Evolutionary conservation across 108 stramenopile species (phyloP), one percentile per base, ranked within the genome.

Genomic region (Cafeteria roenbergensis): DNA sequence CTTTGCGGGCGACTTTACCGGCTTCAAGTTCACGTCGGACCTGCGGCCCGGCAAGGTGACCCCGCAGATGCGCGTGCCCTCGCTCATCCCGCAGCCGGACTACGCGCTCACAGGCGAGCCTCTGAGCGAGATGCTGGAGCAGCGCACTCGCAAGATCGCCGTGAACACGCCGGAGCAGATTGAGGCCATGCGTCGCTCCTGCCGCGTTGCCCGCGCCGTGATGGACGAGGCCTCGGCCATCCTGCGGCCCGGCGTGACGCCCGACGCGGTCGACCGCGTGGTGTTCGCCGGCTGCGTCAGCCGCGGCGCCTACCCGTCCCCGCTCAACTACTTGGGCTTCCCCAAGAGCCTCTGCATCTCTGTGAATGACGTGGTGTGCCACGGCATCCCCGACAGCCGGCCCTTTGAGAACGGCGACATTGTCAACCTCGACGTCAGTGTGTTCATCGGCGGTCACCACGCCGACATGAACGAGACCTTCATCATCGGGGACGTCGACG

Each of bases 391-490:
- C 34, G 98, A 96, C 74, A 73, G 72, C 64, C 77, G 90, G 26
- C 72, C 68, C 26, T 71, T 99, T 36, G 31, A 84, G 62, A 81
- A 86, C 8, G 95, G 94, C 14, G 95, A 97, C 68, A 86, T 99
- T 22, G 69, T 99, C 42, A 95, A 96, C 71, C 36, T 97, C 30
- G 98, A 99, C 73, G 84, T 99, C 27, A 93, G 94, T 0, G 80
- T 81, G 0, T 97, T 87, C 68, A 62, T 83, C 31, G 71, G 94
- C 66, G 98, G 98, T 24, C 90, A 85, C 67, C 95, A 96, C 71
- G 98, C 95, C 1, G 98, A 99, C 82, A 97, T 92, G 68, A 83
- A 80, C 35, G 92, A 95, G 80, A 99, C 94, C 87, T 96, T 96
- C 70, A 82, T 88, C 24, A 94, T 88, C 0, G 95, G 95, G 21